Evolutionary conservation across 345 rosid species (phyloP), one percentile per base, ranked within the genome.

Genomic region (Hirschfeldia incana): DNA sequence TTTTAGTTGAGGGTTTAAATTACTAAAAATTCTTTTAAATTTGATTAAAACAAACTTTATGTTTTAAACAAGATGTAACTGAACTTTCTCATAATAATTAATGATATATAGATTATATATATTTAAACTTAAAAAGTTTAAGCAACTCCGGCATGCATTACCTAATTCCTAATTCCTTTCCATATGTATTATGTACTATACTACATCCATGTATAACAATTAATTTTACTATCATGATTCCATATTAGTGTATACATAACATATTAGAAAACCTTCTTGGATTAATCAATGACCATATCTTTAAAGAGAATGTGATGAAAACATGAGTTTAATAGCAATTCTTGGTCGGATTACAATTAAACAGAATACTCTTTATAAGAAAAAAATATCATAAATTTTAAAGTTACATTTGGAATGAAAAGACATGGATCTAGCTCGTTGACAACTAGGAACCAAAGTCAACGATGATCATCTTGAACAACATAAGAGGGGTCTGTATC

Each of bases 391-490:
- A 72, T 2, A 72, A 26, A 72, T 37, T 55, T 58, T 17, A 21
- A 59, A 72, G 12, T 9, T 0, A 36, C 3, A 34, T 11, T 4
- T 32, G 5, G 26, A n/a, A 36, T 60, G 11, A 42, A 30, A 67
- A 49, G 30, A 17, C 62, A 27, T 46, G 59, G 37, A n/a, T 26
- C 6, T 4, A 42, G 59, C 1, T 42, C 28, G 11, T 42, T 37
- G 6, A 37, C 29, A 28, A 60, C 58, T 60, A 60, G 10, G 15
- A 13, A 58, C 65, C 44, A 16, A 21, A 46, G 10, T 64, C 27
- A 51, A 13, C 51, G 64, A 13, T 53, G 53, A 65, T 65, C 64
- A 53, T 74, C 53, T 21, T 65, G 64, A 65, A 17, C 64, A 74
- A 65, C 78, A 34, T 65, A 13, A 5, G 64, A 65, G 37, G 26